A percentile compares a stretch with the other conserved stretches of the same genome.
phyloP scores from a whole-genome alignment of 805 yeast species.

The Yamadazyma kitorensis region DNA sequence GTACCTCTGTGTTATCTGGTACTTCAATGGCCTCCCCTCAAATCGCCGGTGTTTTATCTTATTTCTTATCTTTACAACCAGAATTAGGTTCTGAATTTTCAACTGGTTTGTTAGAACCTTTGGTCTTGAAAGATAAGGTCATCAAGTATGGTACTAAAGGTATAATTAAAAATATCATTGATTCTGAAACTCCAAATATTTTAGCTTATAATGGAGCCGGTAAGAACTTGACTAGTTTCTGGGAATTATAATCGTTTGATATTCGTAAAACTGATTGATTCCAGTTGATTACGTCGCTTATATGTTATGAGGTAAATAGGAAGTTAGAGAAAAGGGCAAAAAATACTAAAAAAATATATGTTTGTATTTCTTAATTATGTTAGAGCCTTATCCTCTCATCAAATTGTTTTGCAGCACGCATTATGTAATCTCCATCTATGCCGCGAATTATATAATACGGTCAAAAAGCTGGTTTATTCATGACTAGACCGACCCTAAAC shows the following conservation, averaged over 20 bases:
- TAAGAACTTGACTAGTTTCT: constrained; percentile 48
- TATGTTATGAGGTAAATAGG: too few species aligned
- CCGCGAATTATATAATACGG: too few species aligned
- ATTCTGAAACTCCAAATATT: constrained; percentile 53
- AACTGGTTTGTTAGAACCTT: constrained; percentile 46
- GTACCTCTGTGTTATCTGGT: constrained; percentile 55
- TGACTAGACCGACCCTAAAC: too few species aligned
- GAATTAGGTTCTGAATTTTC: constrained; percentile 47
- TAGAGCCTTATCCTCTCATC: too few species aligned
- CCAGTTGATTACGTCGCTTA: too few species aligned
- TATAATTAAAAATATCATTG: constrained; percentile 43
- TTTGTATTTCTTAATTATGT: too few species aligned
- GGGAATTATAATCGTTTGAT: constrained; percentile 24
- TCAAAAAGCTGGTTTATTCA: too few species aligned
- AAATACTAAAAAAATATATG: too few species aligned
- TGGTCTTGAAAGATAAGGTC: constrained; percentile 52
- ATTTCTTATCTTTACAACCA: constrained; percentile 56
- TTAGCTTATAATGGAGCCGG: constrained; percentile 65
- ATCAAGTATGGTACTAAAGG: constrained; percentile 51
- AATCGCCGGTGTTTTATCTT: constrained; percentile 53
- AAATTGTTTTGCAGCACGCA: too few species aligned
- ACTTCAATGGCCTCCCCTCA: constrained; percentile 68
- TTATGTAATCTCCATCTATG: too few species aligned
- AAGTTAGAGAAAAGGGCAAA: too few species aligned
- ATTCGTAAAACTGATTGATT: neutral